phyloP scores from a whole-genome alignment of 2,329 filamentous ascomycete species.

The Amauroascus niger region DNA sequence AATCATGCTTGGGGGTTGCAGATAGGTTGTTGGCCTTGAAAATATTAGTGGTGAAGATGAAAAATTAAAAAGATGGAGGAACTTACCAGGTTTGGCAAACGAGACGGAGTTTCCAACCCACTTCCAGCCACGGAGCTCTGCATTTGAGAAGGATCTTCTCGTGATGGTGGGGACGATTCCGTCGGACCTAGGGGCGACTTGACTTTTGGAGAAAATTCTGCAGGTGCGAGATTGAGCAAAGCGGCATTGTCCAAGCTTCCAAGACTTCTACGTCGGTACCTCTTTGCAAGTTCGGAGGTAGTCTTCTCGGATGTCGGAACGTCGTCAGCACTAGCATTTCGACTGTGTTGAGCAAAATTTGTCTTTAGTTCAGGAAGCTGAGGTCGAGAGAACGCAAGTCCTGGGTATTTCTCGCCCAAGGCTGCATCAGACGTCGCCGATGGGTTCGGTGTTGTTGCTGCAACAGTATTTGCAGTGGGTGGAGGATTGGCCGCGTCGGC shows the following conservation, averaged over 20 bases:
- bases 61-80: not conserved
- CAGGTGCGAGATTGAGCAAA: conserved; percentile 25
- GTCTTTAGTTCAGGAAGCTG: conserved; percentile 4
- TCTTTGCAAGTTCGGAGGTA: conserved; percentile 57
- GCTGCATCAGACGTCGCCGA: conserved; percentile 4
- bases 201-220: conserved; percentile 21
- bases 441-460: not conserved
- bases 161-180: not conserved
- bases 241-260: conserved; percentile 50
- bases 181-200: not conserved
- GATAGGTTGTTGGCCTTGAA: not conserved
- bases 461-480: conserved; percentile 2
- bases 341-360: conserved; percentile 43
- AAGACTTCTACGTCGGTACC: conserved; percentile 74
- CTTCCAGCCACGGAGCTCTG: not conserved
- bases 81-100: conserved; percentile 4
- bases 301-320: conserved; percentile 43
- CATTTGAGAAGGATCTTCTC: not conserved
- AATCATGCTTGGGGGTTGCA: not conserved
- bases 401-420: conserved; percentile 4
- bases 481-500: conserved; percentile 31
- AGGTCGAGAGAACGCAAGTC: not conserved
- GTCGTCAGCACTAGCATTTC: conserved; percentile 59
- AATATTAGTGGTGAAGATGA: not conserved
- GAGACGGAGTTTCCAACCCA: not conserved